Base-by-base conservation (phyloP, 495 filamentous ascomycete species). In the Talaromyces proteolyticus region DNA sequence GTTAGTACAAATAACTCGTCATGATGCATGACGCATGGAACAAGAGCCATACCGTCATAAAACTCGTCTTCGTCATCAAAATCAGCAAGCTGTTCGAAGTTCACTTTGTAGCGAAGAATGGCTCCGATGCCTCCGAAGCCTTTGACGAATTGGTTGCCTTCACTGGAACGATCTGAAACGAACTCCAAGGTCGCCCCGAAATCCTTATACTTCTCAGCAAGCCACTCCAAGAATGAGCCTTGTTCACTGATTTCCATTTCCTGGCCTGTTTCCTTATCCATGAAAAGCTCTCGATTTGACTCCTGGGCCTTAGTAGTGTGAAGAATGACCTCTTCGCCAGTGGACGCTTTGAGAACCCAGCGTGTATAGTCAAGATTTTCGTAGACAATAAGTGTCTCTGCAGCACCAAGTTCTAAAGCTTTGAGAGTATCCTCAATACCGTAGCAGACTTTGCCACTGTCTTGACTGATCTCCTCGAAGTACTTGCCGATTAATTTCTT, bases 141-240 rank as follows among this genome's bases (percentile, higher is more conserved):
- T 73, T 96, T 96, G 59, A 98, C 93, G 74, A 98, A 98, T 74
- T 98, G 93, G 71, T 98, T 98, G 62, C 93, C 93, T 68, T 98
- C 93, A 54, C 87, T 90, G 34, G 91, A 96, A 29, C 90, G 84
- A 65, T 98, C 93, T 19, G 92, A 96, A 26, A 98, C 94, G 56
- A 98, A 98, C 70, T 98, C 93, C 18, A 98, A 81, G n/a, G 77
- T 86, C 34, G 93, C 89, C 68, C 93, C 93, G 60, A 96, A 97
- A 66, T 97, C 90, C 66, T 91, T 93, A 75, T 97, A 96, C 63
- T 87, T 85, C 69, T 98, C 93, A 12, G 93, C 93, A 47, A 98
- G 88, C 93, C 93, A 98, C 65, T 98, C 93, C 17, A 98, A 80
- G 87, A 98, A 96, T 5, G 92, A 84, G 55, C 82, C 76, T 62